These are phyloP conservation scores for Yamadazyma epiphylla DNA, from an alignment of 1,139 yeast genomes.

Conservation along the genomic window DNA sequence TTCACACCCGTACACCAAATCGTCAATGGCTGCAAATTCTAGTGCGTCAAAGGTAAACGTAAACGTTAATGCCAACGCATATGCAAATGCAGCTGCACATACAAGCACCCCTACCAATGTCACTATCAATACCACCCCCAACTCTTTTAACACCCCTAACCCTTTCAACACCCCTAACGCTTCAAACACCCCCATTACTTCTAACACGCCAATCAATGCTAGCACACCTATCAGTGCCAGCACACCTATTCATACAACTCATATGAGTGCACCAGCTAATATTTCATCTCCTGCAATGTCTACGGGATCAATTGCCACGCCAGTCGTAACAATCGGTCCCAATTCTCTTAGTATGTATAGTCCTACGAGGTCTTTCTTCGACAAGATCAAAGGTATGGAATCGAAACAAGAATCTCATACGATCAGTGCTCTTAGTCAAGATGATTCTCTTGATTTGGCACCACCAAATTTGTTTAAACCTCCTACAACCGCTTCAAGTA, in stretches of 20 bases:
- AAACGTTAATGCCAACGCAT: too few relatives aligned
- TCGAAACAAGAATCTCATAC: slow-evolving; percentile 27
- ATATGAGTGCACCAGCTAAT: not conserved
- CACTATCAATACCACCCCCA: slow-evolving; percentile 11
- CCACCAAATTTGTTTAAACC: slow-evolving; percentile 36
- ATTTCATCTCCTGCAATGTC: not conserved
- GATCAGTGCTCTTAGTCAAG: slow-evolving; percentile 25
- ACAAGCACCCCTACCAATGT: slow-evolving; percentile 9
- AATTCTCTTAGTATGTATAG: slow-evolving; percentile 12
- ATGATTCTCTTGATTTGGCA: slow-evolving; percentile 22
- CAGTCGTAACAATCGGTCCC: slow-evolving; percentile 13
- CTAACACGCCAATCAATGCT: too few relatives aligned
- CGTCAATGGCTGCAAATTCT: not conserved
- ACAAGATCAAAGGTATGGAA: slow-evolving; percentile 12
- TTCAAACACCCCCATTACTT: too few relatives aligned
- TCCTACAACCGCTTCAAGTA: not conserved
- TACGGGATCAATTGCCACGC: not conserved
- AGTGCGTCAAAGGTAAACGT: too few relatives aligned
- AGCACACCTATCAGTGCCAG: too few relatives aligned
- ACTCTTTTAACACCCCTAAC: too few relatives aligned
- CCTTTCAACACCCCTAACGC: too few relatives aligned
- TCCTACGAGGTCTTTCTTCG: slow-evolving; percentile 15
- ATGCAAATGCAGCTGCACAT: slow-evolving; percentile 1
- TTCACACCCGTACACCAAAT: too few relatives aligned
- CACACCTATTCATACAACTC: slow-evolving; percentile 1